Evolutionary conservation across 306 rosid genomes (phyloP).

Genomic region (Acacia confusa): DNA sequence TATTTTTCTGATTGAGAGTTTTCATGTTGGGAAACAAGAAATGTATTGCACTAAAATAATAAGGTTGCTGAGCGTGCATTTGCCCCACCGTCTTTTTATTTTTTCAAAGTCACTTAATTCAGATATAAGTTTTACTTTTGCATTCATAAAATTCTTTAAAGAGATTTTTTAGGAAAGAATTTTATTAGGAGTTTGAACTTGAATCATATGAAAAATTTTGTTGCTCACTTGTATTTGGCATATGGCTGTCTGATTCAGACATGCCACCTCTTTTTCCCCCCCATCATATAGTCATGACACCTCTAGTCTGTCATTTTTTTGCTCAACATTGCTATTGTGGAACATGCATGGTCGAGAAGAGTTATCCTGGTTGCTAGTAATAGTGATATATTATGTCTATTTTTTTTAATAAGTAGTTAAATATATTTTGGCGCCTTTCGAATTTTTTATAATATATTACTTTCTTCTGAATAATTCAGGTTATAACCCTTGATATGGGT

Average conservation of each 20-base stretch:
- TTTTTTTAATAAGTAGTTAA: background rate
- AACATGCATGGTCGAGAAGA: background rate
- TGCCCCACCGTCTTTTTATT: conserved; percentile 2
- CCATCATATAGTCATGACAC: too few species aligned
- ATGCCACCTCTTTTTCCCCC: background rate
- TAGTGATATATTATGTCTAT: background rate
- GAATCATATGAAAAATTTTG: conserved; percentile 15
- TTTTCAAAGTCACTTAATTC: background rate
- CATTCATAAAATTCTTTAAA: background rate
- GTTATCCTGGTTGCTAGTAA: conserved; percentile 5
- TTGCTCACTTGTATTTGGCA: conserved; percentile 16
- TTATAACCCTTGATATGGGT: conserved; percentile 97
- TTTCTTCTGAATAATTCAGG: conserved; percentile 51
- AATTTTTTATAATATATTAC: conserved; percentile 31
- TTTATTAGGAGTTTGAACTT: background rate
- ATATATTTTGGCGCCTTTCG: background rate
- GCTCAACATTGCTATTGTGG: too few species aligned
- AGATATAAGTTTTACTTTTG: conserved; percentile 4
- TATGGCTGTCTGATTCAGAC: conserved; percentile 14
- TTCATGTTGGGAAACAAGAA: conserved; percentile 16
- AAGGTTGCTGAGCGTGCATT: background rate
- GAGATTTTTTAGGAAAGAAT: conserved; percentile 18
- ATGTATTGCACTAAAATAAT: conserved; percentile 10
- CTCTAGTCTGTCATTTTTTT: background rate
- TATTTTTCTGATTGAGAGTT: background rate